Conservation (phyloP, 306 rosid genomes). For the Trifolium fragiferum region DNA sequence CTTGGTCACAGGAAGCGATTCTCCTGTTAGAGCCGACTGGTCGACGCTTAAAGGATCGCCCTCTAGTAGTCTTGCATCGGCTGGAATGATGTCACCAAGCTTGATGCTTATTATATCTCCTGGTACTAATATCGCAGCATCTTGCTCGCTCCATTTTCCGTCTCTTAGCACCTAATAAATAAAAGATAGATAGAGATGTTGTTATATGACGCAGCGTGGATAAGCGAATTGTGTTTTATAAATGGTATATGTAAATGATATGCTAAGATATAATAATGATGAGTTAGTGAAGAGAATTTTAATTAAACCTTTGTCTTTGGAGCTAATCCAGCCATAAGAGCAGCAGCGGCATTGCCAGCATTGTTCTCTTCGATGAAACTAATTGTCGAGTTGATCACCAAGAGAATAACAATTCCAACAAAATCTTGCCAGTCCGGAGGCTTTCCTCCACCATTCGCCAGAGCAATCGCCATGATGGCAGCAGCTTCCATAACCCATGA, state of each 20-base stretch:
- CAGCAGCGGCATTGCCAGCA: slow-evolving; percentile 99
- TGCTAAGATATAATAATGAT: not conserved
- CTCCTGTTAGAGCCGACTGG: slow-evolving; percentile 96
- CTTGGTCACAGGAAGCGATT: slow-evolving; percentile 92
- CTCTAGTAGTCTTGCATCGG: slow-evolving; percentile 96
- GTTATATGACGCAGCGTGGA: not conserved
- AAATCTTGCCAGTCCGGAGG: slow-evolving; percentile 98
- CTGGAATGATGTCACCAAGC: slow-evolving; percentile 91
- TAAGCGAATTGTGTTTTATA: not conserved
- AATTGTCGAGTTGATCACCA: slow-evolving; percentile 88
- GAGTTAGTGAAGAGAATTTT: not conserved
- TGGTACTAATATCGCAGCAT: slow-evolving; percentile 89
- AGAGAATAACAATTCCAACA: slow-evolving; percentile 68
- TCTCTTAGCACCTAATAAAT: slow-evolving; percentile 76
- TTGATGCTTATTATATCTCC: slow-evolving; percentile 95
- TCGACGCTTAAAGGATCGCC: slow-evolving; percentile 94
- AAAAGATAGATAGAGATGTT: not conserved
- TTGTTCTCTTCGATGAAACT: slow-evolving; percentile 92
- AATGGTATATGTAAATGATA: not conserved
- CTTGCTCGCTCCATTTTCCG: slow-evolving; percentile 88
- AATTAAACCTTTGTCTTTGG: slow-evolving; percentile 82
- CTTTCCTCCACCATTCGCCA: slow-evolving; percentile 86
- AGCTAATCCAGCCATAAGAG: slow-evolving; percentile 99
- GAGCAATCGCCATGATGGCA: slow-evolving; percentile 88
- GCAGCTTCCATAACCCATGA: slow-evolving; percentile 99